A percentile compares a stretch with the other conserved stretches of the same genome.
Conservation (phyloP, 2,329 filamentous ascomycete species). For the Alternaria triticina region DNA sequence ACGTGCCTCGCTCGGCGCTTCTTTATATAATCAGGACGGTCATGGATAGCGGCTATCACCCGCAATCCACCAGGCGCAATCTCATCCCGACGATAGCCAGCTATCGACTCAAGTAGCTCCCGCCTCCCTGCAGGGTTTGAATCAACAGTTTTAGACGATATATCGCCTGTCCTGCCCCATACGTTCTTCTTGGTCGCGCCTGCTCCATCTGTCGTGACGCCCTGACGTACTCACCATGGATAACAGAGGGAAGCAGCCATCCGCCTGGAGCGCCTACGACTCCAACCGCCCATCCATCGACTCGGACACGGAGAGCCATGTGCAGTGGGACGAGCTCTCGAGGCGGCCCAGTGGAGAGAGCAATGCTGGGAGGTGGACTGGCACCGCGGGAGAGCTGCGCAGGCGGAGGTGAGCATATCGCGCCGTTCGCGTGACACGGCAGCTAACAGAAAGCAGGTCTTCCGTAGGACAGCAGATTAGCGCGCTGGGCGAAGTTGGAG, state of each 20-base stretch:
- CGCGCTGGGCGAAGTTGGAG: constrained; percentile 73
- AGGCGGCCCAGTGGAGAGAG: constrained; percentile 40
- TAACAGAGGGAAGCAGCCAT: constrained; percentile 50
- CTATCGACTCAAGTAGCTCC: constrained; percentile 39
- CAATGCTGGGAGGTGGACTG: constrained; percentile 31
- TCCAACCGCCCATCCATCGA: constrained; percentile 51
- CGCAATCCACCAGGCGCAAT: constrained; percentile 25
- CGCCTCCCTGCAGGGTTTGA: constrained; percentile 35
- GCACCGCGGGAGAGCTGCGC: constrained; percentile 39
- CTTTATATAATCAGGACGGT: constrained; percentile 17
- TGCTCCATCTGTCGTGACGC: background rate
- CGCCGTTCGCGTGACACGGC: background rate
- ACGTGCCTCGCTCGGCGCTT: constrained; percentile 20
- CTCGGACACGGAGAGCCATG: constrained; percentile 43
- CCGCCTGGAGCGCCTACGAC: constrained; percentile 56
- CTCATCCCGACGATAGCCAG: constrained; percentile 38
- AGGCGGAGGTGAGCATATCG: constrained; percentile 42
- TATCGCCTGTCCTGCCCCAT: constrained; percentile 6
- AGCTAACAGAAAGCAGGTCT: constrained; percentile 43
- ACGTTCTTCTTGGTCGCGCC: constrained; percentile 9
- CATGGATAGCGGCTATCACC: constrained; percentile 14
- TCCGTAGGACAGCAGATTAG: constrained; percentile 59
- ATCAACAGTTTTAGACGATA: constrained; percentile 27
- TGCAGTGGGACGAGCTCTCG: constrained; percentile 49
- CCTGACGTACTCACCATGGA: constrained; percentile 37